Conservation (phyloP, 2,329 filamentous ascomycete genomes). For the Colletotrichum falcatum region DNA sequence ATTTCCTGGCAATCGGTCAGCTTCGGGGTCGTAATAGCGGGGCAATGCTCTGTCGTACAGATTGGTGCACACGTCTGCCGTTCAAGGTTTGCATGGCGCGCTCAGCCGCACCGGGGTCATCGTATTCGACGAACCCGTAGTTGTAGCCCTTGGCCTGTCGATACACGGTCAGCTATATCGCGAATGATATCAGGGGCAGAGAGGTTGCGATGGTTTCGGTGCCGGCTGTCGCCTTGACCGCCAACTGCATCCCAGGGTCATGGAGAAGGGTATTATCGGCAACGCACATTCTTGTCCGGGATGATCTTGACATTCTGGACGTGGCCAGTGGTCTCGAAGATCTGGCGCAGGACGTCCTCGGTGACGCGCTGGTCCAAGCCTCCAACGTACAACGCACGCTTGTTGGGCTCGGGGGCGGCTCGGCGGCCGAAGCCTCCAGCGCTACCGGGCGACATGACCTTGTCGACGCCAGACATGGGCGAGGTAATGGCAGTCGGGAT, state of each 20-base stretch:
- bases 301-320: constrained; percentile 99
- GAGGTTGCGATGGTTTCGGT: constrained; percentile 1
- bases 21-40: constrained; percentile 31
- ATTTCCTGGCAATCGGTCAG: constrained; percentile 78
- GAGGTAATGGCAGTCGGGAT: constrained; percentile 94
- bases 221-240: constrained; percentile 4
- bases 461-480: constrained; percentile 77
- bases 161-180: constrained; percentile 44
- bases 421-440: constrained; percentile 86
- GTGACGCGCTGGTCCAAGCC: constrained; percentile 95
- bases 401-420: constrained; percentile 97
- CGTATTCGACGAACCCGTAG: constrained; percentile 99
- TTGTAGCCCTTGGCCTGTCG: constrained; percentile 93
- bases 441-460: constrained; percentile 87
- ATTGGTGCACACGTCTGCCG: constrained; percentile 93
- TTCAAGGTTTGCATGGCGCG: constrained; percentile 98
- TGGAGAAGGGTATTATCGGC: background rate
- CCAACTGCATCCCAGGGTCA: constrained; percentile 9
- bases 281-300: constrained; percentile 97
- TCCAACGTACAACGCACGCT: constrained; percentile 95
- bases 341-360: constrained; percentile 95
- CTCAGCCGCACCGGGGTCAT: constrained; percentile 95
- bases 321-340: constrained; percentile 98
- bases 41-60: constrained; percentile 68
- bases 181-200: background rate